Conservation (phyloP, 2,329 filamentous ascomycete species). For the Fusarium subtropicale region DNA sequence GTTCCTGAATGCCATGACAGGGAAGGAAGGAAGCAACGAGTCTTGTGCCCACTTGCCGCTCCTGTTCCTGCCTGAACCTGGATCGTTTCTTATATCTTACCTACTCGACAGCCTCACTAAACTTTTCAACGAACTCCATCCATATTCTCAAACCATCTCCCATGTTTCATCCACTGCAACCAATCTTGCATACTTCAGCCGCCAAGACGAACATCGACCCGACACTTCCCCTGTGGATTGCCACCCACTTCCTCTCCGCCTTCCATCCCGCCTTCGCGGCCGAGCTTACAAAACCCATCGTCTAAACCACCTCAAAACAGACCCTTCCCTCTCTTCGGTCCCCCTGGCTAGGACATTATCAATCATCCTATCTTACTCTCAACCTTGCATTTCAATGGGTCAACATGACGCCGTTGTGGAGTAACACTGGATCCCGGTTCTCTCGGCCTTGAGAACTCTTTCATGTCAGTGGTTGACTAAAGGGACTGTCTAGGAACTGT, state of each 20-base stretch:
- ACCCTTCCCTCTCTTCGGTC: neutral
- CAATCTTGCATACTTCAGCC: neutral
- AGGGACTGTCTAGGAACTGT: neutral
- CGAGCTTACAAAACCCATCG: neutral
- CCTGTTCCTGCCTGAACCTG: neutral
- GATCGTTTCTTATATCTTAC: neutral
- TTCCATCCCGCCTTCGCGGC: neutral
- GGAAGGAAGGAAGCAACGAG: neutral
- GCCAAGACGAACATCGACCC: neutral
- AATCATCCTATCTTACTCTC: slow-evolving; percentile 5
- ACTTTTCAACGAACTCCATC: neutral
- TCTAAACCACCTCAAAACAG: neutral
- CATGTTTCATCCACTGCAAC: neutral
- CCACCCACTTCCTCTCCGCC: neutral
- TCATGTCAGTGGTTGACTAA: slow-evolving; percentile 12
- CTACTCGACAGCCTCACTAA: neutral
- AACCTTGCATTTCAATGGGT: slow-evolving; percentile 39
- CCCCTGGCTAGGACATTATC: slow-evolving; percentile 1
- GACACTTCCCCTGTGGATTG: neutral
- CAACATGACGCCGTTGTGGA: slow-evolving; percentile 40
- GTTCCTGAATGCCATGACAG: neutral
- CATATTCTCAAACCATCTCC: neutral
- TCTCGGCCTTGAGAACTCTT: slow-evolving; percentile 16
- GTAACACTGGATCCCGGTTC: slow-evolving; percentile 34
- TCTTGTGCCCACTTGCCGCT: slow-evolving; percentile 27